Conservation (phyloP, 345 rosid species). For the Pugionium dolabratum region DNA sequence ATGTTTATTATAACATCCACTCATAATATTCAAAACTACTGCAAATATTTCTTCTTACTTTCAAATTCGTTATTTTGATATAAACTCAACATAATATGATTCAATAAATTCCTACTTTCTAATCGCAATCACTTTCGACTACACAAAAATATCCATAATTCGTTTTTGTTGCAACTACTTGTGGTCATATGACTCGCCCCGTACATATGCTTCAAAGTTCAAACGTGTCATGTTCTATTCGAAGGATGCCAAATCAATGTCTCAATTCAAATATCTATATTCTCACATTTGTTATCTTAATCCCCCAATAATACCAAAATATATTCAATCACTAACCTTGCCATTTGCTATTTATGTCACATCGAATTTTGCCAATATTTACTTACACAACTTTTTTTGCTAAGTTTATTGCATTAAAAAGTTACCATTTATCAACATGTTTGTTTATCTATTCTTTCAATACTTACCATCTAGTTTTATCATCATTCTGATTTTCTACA, state of each 20-base stretch:
- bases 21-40: neutral
- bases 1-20: neutral
- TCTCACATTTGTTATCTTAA: conserved; percentile 18
- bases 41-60: too few species aligned
- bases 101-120: neutral
- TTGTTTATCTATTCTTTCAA: too few species aligned
- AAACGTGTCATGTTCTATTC: conserved; percentile 30
- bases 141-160: neutral
- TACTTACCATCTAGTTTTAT: too few species aligned
- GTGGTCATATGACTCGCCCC: too few species aligned
- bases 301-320: neutral
- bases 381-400: too few species aligned
- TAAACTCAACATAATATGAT: neutral
- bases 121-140: conserved; percentile 10
- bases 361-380: neutral
- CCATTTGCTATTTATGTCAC: neutral
- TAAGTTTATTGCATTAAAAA: too few species aligned
- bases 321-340: conserved; percentile 1
- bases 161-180: too few species aligned
- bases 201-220: conserved; percentile 12
- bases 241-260: conserved; percentile 8
- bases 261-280: conserved; percentile 6
- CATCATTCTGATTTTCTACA: neutral
- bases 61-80: too few species aligned
- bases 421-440: too few species aligned